Percentiles rank a stretch among this genome's conserved stretches.
phyloP scores from a whole-genome alignment of 805 yeast genomes.

The Wickerhamomyces chaumierensis region DNA sequence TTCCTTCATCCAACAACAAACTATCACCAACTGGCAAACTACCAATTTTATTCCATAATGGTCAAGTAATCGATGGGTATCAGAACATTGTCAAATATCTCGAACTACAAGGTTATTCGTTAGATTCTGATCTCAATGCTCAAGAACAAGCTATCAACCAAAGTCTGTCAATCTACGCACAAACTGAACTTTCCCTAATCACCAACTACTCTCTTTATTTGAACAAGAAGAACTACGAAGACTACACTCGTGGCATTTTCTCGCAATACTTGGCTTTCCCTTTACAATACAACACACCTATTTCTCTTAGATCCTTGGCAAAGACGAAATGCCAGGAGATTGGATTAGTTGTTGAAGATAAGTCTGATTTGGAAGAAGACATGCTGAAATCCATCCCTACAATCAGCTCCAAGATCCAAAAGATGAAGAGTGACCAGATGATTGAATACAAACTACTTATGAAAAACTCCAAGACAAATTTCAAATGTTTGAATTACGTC shows the following conservation, averaged over 20 bases:
- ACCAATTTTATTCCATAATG: conserved; percentile 31
- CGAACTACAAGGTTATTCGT: conserved; percentile 1
- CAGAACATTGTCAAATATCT: conserved; percentile 27
- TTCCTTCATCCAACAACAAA: conserved; percentile 49
- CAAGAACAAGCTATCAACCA: conserved; percentile 29
- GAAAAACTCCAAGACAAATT: conserved; percentile 17
- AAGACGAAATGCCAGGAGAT: conserved; percentile 18
- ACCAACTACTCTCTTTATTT: conserved; percentile 48
- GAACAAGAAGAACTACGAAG: conserved; percentile 46
- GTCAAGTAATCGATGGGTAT: conserved; percentile 28
- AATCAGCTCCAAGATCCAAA: conserved; percentile 40
- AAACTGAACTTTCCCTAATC: conserved; percentile 31
- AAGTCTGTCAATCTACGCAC: conserved; percentile 32
- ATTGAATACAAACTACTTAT: conserved; percentile 19
- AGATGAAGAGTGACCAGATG: conserved; percentile 52
- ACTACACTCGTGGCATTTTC: conserved; percentile 45
- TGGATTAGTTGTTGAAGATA: conserved; percentile 24
- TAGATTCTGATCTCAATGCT: conserved; percentile 7
- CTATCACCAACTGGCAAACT: conserved; percentile 35
- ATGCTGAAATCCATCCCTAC: conserved; percentile 18
- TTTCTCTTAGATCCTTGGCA: conserved; percentile 27
- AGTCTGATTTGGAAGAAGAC: conserved; percentile 19
- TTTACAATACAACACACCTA: conserved; percentile 61
- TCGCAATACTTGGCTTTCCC: conserved; percentile 53
- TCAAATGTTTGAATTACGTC: conserved; percentile 15